phyloP scores from a whole-genome alignment of 257 asterid species.

The Vinca minor region DNA sequence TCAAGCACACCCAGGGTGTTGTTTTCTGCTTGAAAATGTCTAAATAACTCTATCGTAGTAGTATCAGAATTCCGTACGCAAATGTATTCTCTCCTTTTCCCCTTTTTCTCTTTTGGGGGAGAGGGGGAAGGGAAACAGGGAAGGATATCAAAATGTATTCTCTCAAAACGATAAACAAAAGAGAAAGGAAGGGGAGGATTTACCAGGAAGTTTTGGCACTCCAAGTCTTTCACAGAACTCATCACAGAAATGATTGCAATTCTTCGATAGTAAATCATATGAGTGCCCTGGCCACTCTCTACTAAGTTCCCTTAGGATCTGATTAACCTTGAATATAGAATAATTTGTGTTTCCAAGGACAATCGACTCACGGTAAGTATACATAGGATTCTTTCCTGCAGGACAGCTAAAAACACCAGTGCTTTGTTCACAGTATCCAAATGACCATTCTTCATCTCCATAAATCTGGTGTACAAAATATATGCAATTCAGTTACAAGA shows the following conservation, averaged over 20 bases:
- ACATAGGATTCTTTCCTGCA: constrained; percentile 83
- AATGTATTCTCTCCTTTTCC: too few relatives aligned
- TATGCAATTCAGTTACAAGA: neutral
- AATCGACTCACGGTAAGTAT: constrained; percentile 69
- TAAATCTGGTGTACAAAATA: constrained; percentile 38
- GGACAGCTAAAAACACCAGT: constrained; percentile 95
- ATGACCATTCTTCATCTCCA: constrained; percentile 94
- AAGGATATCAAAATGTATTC: too few relatives aligned
- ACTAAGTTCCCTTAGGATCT: constrained; percentile 89
- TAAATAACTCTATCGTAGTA: neutral
- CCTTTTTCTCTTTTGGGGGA: too few relatives aligned
- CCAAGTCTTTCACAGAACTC: constrained; percentile 85
- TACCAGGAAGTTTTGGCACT: constrained; percentile 96
- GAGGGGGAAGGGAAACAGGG: too few relatives aligned
- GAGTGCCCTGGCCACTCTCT: constrained; percentile 98
- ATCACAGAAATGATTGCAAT: constrained; percentile 97
- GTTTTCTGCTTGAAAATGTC: neutral
- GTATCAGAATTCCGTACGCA: neutral
- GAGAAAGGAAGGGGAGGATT: constrained; percentile 5
- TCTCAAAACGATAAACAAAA: constrained; percentile 9
- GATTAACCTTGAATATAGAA: constrained; percentile 63
- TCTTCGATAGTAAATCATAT: constrained; percentile 76
- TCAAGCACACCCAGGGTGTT: neutral
- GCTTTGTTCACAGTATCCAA: constrained; percentile 93
- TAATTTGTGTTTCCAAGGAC: constrained; percentile 64